phyloP scores from a whole-genome alignment of 1,284 basidiomycete genomes.

The Spongiforma sp. region DNA sequence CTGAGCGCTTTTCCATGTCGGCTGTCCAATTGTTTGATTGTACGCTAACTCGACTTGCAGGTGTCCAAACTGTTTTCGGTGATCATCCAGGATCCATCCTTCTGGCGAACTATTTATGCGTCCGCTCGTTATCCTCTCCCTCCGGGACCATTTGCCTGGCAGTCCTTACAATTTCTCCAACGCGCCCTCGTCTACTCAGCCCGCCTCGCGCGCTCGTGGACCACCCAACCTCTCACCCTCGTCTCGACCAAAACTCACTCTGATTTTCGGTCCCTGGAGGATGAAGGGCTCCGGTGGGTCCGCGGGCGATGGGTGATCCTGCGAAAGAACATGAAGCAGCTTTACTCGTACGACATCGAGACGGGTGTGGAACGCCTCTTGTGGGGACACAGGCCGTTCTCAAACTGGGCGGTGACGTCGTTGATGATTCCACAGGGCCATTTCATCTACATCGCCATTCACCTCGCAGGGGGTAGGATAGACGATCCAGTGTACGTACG shows the following conservation, averaged over 20 bases:
- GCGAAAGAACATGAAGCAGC: conserved; percentile 16
- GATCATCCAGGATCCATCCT: conserved; percentile 13
- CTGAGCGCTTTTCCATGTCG: no score
- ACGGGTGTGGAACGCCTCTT: conserved; percentile 17
- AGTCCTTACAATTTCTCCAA: conserved; percentile 21
- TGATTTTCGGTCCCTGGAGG: conserved; percentile 6
- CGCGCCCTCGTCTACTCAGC: conserved; percentile 22
- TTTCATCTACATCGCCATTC: no score
- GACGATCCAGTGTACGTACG: no score
- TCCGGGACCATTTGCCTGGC: conserved; percentile 23
- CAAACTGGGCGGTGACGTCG: conserved; percentile 15
- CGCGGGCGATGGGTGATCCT: conserved; percentile 23
- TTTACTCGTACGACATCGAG: conserved; percentile 20
- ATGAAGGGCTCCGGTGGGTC: conserved; percentile 20
- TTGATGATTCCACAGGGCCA: no score
- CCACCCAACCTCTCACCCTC: conserved; percentile 12
- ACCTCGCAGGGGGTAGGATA: no score
- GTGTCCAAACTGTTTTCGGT: conserved; percentile 21
- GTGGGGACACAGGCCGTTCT: conserved; percentile 19
- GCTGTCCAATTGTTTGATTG: no score
- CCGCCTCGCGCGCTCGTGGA: conserved; percentile 21
- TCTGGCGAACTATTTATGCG: conserved; percentile 23
- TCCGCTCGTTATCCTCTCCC: conserved; percentile 20
- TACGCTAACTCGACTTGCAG: conserved; percentile 6
- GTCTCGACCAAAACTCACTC: conserved; percentile 9